A percentile compares a stretch with the other conserved stretches of the same genome.
These are phyloP conservation scores for Lepiota venenata DNA, from an alignment of 768 basidiomycete species.

Conservation along the genomic window DNA sequence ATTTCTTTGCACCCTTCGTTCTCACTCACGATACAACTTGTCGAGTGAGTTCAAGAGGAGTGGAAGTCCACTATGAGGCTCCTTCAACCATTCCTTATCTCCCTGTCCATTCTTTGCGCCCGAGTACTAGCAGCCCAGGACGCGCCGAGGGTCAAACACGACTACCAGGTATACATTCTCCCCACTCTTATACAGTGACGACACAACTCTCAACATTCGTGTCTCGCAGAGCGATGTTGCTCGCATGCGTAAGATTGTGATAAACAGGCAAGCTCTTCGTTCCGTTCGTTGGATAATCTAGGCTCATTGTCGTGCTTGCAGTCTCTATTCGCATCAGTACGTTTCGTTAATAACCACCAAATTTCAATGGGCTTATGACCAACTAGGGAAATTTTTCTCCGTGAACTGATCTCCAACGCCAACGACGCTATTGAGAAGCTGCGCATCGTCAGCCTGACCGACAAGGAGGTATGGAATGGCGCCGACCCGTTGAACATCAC, in stretches of 20 bases:
- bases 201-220: background rate
- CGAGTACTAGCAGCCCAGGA: slow-evolving; percentile 48
- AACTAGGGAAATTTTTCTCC: slow-evolving; percentile 75
- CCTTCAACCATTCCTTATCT: slow-evolving; percentile 46
- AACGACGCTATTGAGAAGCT: slow-evolving; percentile 98
- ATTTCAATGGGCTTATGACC: slow-evolving; percentile 2
- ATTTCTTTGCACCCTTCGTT: background rate
- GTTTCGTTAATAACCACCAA: slow-evolving; percentile 13
- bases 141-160: slow-evolving; percentile 52
- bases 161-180: slow-evolving; percentile 58
- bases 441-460: slow-evolving; percentile 78
- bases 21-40: background rate
- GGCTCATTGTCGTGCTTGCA: slow-evolving; percentile 22
- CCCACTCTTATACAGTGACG: background rate
- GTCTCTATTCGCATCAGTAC: slow-evolving; percentile 82
- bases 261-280: slow-evolving; percentile 60
- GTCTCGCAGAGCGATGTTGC: slow-evolving; percentile 80
- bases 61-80: slow-evolving; percentile 50
- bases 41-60: background rate
- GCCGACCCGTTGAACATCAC: slow-evolving; percentile 83
- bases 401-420: slow-evolving; percentile 90
- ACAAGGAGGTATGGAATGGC: slow-evolving; percentile 68
- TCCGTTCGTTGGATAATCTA: slow-evolving; percentile 1
- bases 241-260: slow-evolving; percentile 89
- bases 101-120: slow-evolving; percentile 40